Evolutionary conservation across 805 yeast genomes (phyloP).

Genomic region (Candida chilensis): DNA sequence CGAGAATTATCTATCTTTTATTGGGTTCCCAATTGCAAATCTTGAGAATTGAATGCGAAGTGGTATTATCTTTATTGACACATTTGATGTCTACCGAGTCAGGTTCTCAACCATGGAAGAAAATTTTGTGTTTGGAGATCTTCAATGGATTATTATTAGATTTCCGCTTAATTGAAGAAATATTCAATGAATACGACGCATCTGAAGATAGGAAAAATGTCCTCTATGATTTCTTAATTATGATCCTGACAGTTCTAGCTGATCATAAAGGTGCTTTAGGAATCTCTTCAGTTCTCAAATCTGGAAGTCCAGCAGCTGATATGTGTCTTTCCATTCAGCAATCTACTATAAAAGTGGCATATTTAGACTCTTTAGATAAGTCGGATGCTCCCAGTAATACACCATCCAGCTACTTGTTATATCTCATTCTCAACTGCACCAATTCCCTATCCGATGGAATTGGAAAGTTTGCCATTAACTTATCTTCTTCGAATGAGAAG

Average conservation of each 20-base stretch:
- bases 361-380: conserved; percentile 76
- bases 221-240: conserved; percentile 40
- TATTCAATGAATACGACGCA: conserved; percentile 57
- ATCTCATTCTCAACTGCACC: conserved; percentile 45
- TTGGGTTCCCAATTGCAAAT: conserved; percentile 47
- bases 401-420: conserved; percentile 54
- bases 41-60: conserved; percentile 72
- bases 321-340: conserved; percentile 28
- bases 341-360: conserved; percentile 41
- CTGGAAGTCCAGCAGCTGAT: too few species aligned
- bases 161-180: conserved; percentile 34
- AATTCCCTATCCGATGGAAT: conserved; percentile 61
- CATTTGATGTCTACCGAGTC: conserved; percentile 59
- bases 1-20: conserved; percentile 59
- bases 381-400: conserved; percentile 57
- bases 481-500: conserved; percentile 13
- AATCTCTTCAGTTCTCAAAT: too few species aligned
- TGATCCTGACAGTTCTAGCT: conserved; percentile 20
- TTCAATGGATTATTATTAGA: conserved; percentile 54
- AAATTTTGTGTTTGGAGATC: conserved; percentile 64
- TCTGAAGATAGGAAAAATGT: conserved; percentile 50
- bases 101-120: conserved; percentile 60
- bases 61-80: conserved; percentile 64
- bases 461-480: conserved; percentile 37
- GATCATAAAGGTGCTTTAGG: conserved; percentile 21